Evolutionary conservation across 805 yeast species (phyloP).

Genomic region (Metschnikowia anglica): DNA sequence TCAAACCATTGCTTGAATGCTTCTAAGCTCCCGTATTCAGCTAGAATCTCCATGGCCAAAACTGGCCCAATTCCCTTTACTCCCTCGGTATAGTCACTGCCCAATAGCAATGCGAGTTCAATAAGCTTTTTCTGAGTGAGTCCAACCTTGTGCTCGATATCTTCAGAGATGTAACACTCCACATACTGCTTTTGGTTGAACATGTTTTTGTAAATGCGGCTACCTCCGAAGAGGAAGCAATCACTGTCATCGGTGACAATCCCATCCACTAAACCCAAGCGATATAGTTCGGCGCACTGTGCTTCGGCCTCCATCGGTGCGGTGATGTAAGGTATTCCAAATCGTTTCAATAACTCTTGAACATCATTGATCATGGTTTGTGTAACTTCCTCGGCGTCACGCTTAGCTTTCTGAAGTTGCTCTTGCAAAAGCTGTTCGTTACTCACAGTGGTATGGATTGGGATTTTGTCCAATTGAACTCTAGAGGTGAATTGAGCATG

Average conservation of each 20-base stretch:
- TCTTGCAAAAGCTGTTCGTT: constrained; percentile 55
- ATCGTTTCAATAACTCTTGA: constrained; percentile 78
- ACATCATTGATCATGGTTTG: constrained; percentile 84
- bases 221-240: constrained; percentile 91
- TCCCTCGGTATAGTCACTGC: constrained; percentile 96
- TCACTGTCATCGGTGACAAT: constrained; percentile 97
- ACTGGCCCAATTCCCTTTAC: constrained; percentile 94
- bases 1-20: constrained; percentile 58
- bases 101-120: constrained; percentile 78
- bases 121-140: constrained; percentile 64
- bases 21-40: constrained; percentile 63
- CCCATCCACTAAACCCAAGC: constrained; percentile 83
- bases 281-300: constrained; percentile 81
- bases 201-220: constrained; percentile 82
- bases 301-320: constrained; percentile 99
- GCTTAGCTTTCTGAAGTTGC: constrained; percentile 61
- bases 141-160: constrained; percentile 63
- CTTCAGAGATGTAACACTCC: constrained; percentile 68
- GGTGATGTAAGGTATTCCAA: constrained; percentile 91
- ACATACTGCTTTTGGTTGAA: constrained; percentile 91
- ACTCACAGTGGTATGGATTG: constrained; percentile 37
- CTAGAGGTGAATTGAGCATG: constrained; percentile 57
- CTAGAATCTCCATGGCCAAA: constrained; percentile 82
- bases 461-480: constrained; percentile 24
- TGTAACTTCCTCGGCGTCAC: constrained; percentile 93